Base-by-base conservation (phyloP, 805 yeast genomes). In the Suhomyces xylopsoci region DNA sequence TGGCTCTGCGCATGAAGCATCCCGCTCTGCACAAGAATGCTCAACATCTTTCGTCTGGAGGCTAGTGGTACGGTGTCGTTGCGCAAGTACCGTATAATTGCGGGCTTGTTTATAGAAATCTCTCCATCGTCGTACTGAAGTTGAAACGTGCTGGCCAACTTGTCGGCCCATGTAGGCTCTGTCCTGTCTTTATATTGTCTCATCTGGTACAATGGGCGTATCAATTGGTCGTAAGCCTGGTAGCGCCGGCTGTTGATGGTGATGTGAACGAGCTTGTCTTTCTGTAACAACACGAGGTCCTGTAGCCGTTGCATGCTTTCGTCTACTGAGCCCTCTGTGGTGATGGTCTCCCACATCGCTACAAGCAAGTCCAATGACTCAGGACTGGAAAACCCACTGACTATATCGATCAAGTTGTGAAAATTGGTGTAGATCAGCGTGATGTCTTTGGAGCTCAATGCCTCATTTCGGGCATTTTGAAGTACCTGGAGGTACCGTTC, bases 211-310 rank as follows among this genome's bases (percentile, higher is more conserved):
- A 65, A 42, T 6, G 70, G 68, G 9, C 47, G 46, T 14, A 68
- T 55, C 14, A 56, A 22, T 7, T 34, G 30, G 43, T 51, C 54
- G 52, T 71, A 71, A 5, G 62, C 41, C 8, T 53, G 49, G 52
- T 60, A 69, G 30, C 62, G 62, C 36, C 62, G 59, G 7, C 60
- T 56, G 48, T 70, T 70, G 49, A 70, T 64, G 52, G 68, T 52
- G n/a, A 62, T 48, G 45, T 69, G 69, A 15, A 63, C 55, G 38
- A 72, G 51, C 3, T 50, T 51, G 32, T 62, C 63, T 51, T 63
- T 62, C 26, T 60, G 52, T 3, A 48, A 32, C 9, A 66, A 45
- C 17, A 70, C 49, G 24, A 43, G 40, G 7, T 49, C 19, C 51
- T 67, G 69, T 3, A 67, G 50, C 10, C 24, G 30, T 20, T 24